Evolutionary conservation across 768 basidiomycete species (phyloP).

Genomic region (Boletus patriciae): DNA sequence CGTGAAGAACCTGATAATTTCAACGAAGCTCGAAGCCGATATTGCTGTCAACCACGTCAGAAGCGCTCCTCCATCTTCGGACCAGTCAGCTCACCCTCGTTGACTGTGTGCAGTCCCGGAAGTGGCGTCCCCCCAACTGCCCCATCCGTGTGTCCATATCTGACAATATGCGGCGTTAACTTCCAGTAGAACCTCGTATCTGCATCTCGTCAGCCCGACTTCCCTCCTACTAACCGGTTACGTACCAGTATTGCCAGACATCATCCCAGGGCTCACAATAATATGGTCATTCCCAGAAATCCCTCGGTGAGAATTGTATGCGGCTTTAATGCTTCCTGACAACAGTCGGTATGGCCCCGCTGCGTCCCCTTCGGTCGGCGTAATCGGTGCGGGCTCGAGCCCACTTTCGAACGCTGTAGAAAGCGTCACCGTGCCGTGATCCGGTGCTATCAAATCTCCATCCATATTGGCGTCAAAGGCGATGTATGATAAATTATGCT

Average conservation of each 20-base stretch:
- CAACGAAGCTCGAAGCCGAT: conserved; percentile 51
- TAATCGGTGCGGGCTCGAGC: conserved; percentile 68
- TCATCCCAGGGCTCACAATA: conserved; percentile 52
- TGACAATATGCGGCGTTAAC: conserved; percentile 60
- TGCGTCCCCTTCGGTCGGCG: conserved; percentile 39
- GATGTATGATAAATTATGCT: conserved; percentile 57
- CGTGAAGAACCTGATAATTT: conserved; percentile 65
- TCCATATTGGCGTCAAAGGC: conserved; percentile 53
- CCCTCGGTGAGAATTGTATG: conserved; percentile 51
- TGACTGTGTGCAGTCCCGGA: conserved; percentile 62
- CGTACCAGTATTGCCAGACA: conserved; percentile 54
- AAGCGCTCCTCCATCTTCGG: background rate
- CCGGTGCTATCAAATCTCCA: conserved; percentile 28
- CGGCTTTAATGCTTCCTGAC: conserved; percentile 64
- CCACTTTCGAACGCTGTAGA: conserved; percentile 45
- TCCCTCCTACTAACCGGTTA: background rate
- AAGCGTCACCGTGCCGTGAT: conserved; percentile 50
- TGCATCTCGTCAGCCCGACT: conserved; percentile 11
- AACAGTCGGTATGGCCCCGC: conserved; percentile 46
- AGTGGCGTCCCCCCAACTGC: conserved; percentile 31
- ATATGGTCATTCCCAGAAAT: conserved; percentile 36
- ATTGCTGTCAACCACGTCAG: conserved; percentile 35
- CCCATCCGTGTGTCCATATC: conserved; percentile 48
- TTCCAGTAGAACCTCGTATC: conserved; percentile 51
- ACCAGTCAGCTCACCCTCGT: conserved; percentile 54